A percentile compares a stretch with the other conserved stretches of the same genome.
These are phyloP conservation scores for Rhizoclosmatium globosum DNA, from an alignment of 192 early-diverging fungal species.

Conservation along the genomic window DNA sequence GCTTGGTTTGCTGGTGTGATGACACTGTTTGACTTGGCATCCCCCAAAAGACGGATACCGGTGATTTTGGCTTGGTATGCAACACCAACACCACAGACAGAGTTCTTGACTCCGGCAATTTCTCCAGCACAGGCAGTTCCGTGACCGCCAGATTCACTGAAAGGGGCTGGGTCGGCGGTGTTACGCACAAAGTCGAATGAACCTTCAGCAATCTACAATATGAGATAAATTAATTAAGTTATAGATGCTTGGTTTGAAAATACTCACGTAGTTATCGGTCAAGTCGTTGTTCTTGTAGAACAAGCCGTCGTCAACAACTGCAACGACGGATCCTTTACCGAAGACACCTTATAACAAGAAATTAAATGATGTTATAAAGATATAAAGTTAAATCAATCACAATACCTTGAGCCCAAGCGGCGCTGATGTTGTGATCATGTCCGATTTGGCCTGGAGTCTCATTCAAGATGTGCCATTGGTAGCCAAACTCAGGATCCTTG, in stretches of 20 bases:
- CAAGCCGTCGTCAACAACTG: constrained; percentile 92
- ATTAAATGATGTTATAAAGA: background rate
- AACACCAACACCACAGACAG: constrained; percentile 90
- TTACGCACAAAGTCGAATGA: constrained; percentile 74
- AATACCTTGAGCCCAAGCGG: constrained; percentile 85
- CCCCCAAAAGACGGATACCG: constrained; percentile 49
- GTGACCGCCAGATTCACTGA: constrained; percentile 76
- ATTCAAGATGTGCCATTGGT: constrained; percentile 85
- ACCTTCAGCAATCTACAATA: constrained; percentile 71
- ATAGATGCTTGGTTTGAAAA: background rate
- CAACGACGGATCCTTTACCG: constrained; percentile 83
- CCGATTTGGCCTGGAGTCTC: constrained; percentile 49
- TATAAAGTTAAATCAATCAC: background rate
- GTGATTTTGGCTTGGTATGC: constrained; percentile 83
- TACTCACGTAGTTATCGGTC: constrained; percentile 47
- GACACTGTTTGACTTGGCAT: constrained; percentile 33
- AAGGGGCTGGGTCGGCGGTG: constrained; percentile 73
- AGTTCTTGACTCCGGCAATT: constrained; percentile 81
- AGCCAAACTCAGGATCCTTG: constrained; percentile 73
- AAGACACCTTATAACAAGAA: constrained; percentile 72
- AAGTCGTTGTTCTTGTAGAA: constrained; percentile 85
- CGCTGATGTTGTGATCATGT: constrained; percentile 92
- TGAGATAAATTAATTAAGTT: background rate
- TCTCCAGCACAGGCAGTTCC: constrained; percentile 96
- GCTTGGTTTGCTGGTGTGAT: constrained; percentile 87